Base-by-base conservation (phyloP, 805 yeast genomes). In the Ascoidea asiatica region DNA sequence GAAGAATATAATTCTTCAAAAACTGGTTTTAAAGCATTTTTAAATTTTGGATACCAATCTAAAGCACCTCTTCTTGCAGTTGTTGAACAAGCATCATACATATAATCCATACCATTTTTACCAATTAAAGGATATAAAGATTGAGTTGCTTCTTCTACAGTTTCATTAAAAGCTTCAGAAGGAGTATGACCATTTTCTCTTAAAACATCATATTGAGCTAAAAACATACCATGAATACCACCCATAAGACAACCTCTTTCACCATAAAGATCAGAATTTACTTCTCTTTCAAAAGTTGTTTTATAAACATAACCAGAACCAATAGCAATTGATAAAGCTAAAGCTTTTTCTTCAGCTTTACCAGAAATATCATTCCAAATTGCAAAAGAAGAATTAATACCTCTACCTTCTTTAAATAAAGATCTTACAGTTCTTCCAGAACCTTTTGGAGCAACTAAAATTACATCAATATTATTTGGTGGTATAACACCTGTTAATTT, bases 231-330 rank as follows among this genome's bases (percentile, higher is more conserved):
- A 78, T 92, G 98, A 77, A 92, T 90, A 80, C 97, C 97, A 69
- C 97, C 98, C 98, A 90, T 92, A 59, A 92, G 77, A 75, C 97
- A 92, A 66, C 98, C 98, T 79, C 98, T 87, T 80, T 92, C 98
- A 75, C 98, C 98, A 77, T 92, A 92, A 65, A 92, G 77, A 70
- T 92, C 98, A 54, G 97, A 89, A 87, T 84, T 87, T 64, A 92
- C 98, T 76, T 92, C 98, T 74, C 81, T 88, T 77, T 94, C 96
- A 64, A 94, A 94, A 56, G 98, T 92, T 73, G 98, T 92, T 77
- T 92, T 87, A 87, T 92, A 92, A 60, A 92, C 96, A 84, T 92
- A 92, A 70, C 98, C 98, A 52, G 97, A 89, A 70, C 98, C 98
- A 64, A 92, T 85, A 67, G 97, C 98, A 61, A 92, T 95, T 54